phyloP scores from a whole-genome alignment of 805 yeast species.

The Cyberlindnera amylophila region DNA sequence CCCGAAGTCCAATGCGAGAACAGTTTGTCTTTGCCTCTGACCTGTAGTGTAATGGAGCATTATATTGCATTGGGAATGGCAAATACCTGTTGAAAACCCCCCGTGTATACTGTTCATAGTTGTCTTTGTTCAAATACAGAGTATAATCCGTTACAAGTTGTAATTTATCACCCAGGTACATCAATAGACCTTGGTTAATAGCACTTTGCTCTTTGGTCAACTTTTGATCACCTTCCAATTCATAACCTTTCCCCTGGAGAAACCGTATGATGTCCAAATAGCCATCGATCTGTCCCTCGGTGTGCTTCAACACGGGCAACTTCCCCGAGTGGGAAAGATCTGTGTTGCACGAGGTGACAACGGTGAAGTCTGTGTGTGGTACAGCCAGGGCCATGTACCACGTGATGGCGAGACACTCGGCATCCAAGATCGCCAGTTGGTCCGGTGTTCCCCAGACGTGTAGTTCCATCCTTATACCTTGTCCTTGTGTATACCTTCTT shows the following conservation, averaged over 20 bases:
- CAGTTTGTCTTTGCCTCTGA: slow-evolving; percentile 31
- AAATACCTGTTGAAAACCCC: slow-evolving; percentile 47
- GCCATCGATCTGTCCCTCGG: slow-evolving; percentile 34
- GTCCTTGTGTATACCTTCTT: too few relatives aligned
- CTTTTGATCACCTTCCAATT: slow-evolving; percentile 9
- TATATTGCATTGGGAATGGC: slow-evolving; percentile 75
- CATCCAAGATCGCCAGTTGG: slow-evolving; percentile 42
- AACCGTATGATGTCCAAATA: slow-evolving; percentile 36
- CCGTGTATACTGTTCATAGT: slow-evolving; percentile 60
- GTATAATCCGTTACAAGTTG: slow-evolving; percentile 52
- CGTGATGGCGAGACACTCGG: slow-evolving; percentile 46
- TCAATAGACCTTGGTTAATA: slow-evolving; percentile 41
- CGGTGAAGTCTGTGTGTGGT: slow-evolving; percentile 23
- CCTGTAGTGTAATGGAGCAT: slow-evolving; percentile 51
- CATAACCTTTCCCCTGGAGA: slow-evolving; percentile 19
- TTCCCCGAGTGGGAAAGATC: slow-evolving; percentile 45
- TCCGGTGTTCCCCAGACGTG: slow-evolving; percentile 51
- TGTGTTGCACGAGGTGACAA: slow-evolving; percentile 57
- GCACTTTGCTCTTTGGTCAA: slow-evolving; percentile 30
- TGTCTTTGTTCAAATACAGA: slow-evolving; percentile 49
- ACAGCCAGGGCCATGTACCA: slow-evolving; percentile 37
- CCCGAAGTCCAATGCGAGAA: slow-evolving; percentile 30
- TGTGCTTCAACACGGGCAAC: slow-evolving; percentile 43
- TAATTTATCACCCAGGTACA: slow-evolving; percentile 39
- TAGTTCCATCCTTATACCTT: slow-evolving; percentile 28